Evolutionary conservation across 2,329 filamentous ascomycete genomes (phyloP), one percentile per base, ranked within the genome.

Genomic region (Verticillium zaregamsianum): DNA sequence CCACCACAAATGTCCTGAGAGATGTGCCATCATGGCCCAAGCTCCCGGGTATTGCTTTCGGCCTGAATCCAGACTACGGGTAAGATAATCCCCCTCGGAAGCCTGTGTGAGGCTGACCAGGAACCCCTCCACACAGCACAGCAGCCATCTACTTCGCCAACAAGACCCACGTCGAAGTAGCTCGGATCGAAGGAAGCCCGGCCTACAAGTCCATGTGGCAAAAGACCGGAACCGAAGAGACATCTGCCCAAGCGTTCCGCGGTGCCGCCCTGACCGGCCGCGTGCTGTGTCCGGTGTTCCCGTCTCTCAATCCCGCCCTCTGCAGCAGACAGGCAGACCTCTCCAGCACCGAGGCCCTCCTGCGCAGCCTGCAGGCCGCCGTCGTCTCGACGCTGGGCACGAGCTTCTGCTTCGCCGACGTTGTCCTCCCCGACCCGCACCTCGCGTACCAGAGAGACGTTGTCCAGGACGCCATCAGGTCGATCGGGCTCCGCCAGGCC

Each of bases 161-260:
- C 14, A 32, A 33, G 3, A 52, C 61, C 3, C n/a, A 14, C 12
- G 49, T 57, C 20, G 23, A 40, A 31, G 31, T 62, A 3, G 54
- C 57, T 5, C 49, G 15, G 35, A 28, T 62, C 3, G 58, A 62
- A 31, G 60, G 60, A 32, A 59, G 37, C 37, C 35, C 33, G 1
- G 35, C 15, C 5, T 62, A 62, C 49, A 62, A 57, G 49, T 35
- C 60, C 17, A 59, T 62, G 5, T 49, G 59, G 60, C 60, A 37
- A 12, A 49, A 56, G 49, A 3, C 1, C 11, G n/a, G 28, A 1
- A 23, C 31, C 8, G 4, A 8, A 5, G 17, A 14, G 14, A 17
- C 37, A 0, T 32, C 8, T 8, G 12, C 12, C 12, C 8, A 4
- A 12, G 12, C 8, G 12, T 12, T 35, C 12, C 32, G 2, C 9